Base-by-base conservation (phyloP, 2,329 filamentous ascomycete species). In the Curvularia sp. region DNA sequence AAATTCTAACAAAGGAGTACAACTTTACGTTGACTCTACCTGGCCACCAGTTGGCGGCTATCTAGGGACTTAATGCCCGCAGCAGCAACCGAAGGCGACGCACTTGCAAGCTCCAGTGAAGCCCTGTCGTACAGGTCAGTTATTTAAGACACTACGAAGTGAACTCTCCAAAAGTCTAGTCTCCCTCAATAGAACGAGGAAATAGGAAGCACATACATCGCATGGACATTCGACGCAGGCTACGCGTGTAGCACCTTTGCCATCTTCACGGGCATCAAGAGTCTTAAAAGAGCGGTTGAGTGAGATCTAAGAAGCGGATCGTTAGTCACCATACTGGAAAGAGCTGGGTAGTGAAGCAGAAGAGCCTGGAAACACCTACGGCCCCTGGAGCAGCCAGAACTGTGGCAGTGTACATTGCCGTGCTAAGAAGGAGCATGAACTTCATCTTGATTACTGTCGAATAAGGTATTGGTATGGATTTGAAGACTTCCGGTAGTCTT, bases 201-300 rank as follows among this genome's bases (percentile, higher is more conserved):
- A 15, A 41, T 8, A 22, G 31, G 15, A 20, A 35, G 12, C 15
- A 46, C 56, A 41, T 49, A 58, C 51, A 49, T 10, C 5, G 20
- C 55, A 58, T 2, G 55, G 55, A 41, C 55, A 58, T 51, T 58
- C 50, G 7, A 58, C 10, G 10, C 55, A 58, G 22, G 44, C 55
- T 18, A 58, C 49, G n/a, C 54, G 55, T 13, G 44, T 20, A 8
- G 38, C 10, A 20, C 24, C 47, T n/a, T 49, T 44, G 6, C 38
- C 41, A 9, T 58, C 51, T 6, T n/a, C 49, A 26, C 51, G 51
- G 6, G 26, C 20, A 24, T 39, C 30, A 2, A 58, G 22, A 6
- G 56, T 46, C 39, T 55, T 58, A 51, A 58, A 58, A 7, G 56
- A 55, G 5, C 56, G 51, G 3, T 46, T 55, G 51, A 58, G 56